Evolutionary conservation across 2,329 filamentous ascomycete genomes (phyloP), one percentile per base, ranked within the genome.

Genomic region (Aureobasidium musti): DNA sequence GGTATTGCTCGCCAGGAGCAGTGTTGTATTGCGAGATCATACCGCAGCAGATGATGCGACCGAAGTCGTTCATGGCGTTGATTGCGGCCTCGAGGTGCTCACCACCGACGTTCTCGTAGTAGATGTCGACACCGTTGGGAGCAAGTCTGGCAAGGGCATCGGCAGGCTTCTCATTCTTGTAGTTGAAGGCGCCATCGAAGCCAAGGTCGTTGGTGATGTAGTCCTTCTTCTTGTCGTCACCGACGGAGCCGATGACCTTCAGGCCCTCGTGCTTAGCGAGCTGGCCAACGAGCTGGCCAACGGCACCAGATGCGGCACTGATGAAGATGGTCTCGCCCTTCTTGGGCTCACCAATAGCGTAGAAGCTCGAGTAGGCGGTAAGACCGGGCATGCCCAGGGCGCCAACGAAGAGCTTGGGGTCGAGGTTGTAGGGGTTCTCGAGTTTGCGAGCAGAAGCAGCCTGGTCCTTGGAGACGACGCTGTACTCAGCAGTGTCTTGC

Each of bases 261-360:
- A 95, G 78, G 2, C 91, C 91, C 77, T 93, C 88, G 68, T 88
- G 86, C 84, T 94, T 94, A 68, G 91, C 91, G 52, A 96, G 79
- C 79, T 95, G 91, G 6, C 91, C 91, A 23, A 95, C 91, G 8
- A 95, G 76, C 77, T 93, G 89, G 3, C 92, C 91, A 3, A 96
- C 91, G 1, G 91, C 91, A 35, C 92, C 91, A 3, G 88, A 89
- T 0, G 91, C 91, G 3, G 90, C 89, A 67, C 87, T 90, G 71
- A 96, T 84, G 77, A 94, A 92, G 74, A 96, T 91, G 45, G 90
- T 93, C 78, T 92, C 89, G 50, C 89, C 89, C 78, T 89, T 87
- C 80, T 90, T 86, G 28, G 90, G 89, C 79, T 89, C 82, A 5
- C 89, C 90, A 65, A 92, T 91, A 70, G 88, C 87, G 77, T 91